Conservation (phyloP, 495 filamentous ascomycete species). For the Xylaria scruposa region DNA sequence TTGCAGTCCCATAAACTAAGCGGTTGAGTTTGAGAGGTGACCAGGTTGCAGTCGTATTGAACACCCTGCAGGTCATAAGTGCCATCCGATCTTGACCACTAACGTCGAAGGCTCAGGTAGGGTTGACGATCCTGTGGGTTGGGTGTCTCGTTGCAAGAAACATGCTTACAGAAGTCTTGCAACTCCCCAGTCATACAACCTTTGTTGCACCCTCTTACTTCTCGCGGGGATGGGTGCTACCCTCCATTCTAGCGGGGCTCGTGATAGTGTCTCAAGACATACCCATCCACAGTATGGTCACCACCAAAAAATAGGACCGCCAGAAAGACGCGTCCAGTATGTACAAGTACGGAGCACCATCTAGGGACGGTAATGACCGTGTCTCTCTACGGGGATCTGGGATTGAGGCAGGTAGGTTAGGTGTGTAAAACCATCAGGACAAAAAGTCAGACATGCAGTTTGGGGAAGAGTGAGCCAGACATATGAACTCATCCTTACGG, state of each 20-base stretch:
- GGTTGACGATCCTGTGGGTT: slow-evolving; percentile 28
- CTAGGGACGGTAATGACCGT: slow-evolving; percentile 9
- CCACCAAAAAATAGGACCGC: background rate
- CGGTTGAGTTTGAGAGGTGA: background rate
- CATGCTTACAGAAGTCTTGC: background rate
- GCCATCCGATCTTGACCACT: background rate
- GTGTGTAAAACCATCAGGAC: background rate
- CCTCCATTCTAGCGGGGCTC: slow-evolving; percentile 18
- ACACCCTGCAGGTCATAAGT: background rate
- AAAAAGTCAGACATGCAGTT: slow-evolving; percentile 4
- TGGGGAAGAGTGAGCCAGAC: background rate
- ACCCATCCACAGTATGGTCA: background rate
- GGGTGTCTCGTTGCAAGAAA: slow-evolving; percentile 11
- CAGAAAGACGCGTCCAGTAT: background rate
- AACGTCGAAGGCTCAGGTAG: background rate
- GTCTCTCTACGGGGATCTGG: slow-evolving; percentile 6
- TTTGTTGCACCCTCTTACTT: background rate
- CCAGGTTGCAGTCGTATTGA: slow-evolving; percentile 3
- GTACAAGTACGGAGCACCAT: background rate
- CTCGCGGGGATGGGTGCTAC: slow-evolving; percentile 7
- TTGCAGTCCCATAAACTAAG: background rate
- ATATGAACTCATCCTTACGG: slow-evolving; percentile 18
- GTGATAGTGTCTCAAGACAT: slow-evolving; percentile 21
- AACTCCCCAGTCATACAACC: background rate
- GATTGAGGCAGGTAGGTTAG: slow-evolving; percentile 1